phyloP scores from a whole-genome alignment of 192 early-diverging fungal species.

The Kickxella alabastrina region DNA sequence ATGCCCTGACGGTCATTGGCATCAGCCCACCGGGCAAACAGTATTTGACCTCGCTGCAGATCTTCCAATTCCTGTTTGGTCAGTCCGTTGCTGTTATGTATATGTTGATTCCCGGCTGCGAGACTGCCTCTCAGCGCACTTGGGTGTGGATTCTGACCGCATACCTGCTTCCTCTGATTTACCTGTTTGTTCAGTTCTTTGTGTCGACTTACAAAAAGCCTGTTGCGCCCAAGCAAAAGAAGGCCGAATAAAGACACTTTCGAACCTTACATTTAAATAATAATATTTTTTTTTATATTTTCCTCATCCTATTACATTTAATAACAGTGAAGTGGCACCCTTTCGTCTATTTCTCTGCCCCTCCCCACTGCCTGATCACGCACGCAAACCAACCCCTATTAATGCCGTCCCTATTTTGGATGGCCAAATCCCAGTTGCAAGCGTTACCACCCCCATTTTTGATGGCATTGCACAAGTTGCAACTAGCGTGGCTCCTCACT shows the following conservation, averaged over 20 bases:
- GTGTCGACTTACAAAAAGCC: conserved; percentile 57
- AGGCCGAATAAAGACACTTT: conserved; percentile 17
- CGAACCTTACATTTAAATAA: neutral
- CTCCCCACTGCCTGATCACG: too few relatives aligned
- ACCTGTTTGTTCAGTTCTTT: conserved; percentile 78
- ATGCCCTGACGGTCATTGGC: conserved; percentile 66
- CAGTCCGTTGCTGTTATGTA: conserved; percentile 59
- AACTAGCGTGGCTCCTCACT: too few relatives aligned
- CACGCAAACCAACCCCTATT: too few relatives aligned
- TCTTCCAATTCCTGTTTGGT: conserved; percentile 78
- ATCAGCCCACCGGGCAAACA: conserved; percentile 73
- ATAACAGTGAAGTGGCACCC: too few relatives aligned
- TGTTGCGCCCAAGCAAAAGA: conserved; percentile 5
- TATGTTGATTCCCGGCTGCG: conserved; percentile 57
- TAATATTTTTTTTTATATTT: neutral
- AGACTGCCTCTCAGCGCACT: conserved; percentile 50
- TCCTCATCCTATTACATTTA: too few relatives aligned
- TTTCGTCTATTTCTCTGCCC: too few relatives aligned
- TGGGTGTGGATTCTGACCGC: conserved; percentile 61
- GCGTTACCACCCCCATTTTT: too few relatives aligned
- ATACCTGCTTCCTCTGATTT: conserved; percentile 72
- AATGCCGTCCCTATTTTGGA: too few relatives aligned
- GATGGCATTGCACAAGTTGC: too few relatives aligned
- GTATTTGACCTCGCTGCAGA: conserved; percentile 79
- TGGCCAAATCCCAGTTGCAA: too few relatives aligned